Percentiles rank a stretch among this genome's conserved stretches.
Evolutionary conservation across 768 basidiomycete species (phyloP).

Genomic region (Chalciporus piperatus): DNA sequence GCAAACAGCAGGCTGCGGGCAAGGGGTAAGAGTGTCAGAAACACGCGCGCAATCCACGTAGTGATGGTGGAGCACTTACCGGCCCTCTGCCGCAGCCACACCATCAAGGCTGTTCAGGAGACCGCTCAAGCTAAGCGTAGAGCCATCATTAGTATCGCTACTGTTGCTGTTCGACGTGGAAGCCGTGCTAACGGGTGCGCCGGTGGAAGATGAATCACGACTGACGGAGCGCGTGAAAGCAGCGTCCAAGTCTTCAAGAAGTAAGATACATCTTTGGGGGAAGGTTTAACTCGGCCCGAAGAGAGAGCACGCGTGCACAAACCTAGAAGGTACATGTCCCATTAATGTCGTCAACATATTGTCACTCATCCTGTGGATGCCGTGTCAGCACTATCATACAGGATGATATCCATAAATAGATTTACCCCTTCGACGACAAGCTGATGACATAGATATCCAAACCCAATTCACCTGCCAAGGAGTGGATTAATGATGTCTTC

Average conservation of each 20-base stretch:
- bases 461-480: constrained; percentile 78
- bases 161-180: constrained; percentile 40
- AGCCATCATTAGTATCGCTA: constrained; percentile 63
- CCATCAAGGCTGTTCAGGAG: constrained; percentile 84
- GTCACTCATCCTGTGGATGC: constrained; percentile 73
- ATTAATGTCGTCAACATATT: constrained; percentile 84
- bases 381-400: constrained; percentile 9
- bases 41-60: constrained; percentile 15
- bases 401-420: constrained; percentile 4
- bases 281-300: constrained; percentile 13
- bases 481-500: constrained; percentile 85
- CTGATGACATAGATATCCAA: constrained; percentile 92
- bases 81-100: constrained; percentile 81
- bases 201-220: constrained; percentile 79
- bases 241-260: constrained; percentile 92
- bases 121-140: constrained; percentile 82
- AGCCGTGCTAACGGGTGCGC: constrained; percentile 49
- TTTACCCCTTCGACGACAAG: constrained; percentile 82
- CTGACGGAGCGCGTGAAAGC: constrained; percentile 86
- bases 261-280: constrained; percentile 72
- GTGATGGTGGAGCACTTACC: constrained; percentile 45
- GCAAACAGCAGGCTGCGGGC: constrained; percentile 72
- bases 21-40: constrained; percentile 7
- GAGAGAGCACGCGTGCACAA: constrained; percentile 11
- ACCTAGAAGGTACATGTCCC: constrained; percentile 87